These are phyloP conservation scores for Russula lepida DNA, from an alignment of 768 basidiomycete genomes.

Conservation along the genomic window DNA sequence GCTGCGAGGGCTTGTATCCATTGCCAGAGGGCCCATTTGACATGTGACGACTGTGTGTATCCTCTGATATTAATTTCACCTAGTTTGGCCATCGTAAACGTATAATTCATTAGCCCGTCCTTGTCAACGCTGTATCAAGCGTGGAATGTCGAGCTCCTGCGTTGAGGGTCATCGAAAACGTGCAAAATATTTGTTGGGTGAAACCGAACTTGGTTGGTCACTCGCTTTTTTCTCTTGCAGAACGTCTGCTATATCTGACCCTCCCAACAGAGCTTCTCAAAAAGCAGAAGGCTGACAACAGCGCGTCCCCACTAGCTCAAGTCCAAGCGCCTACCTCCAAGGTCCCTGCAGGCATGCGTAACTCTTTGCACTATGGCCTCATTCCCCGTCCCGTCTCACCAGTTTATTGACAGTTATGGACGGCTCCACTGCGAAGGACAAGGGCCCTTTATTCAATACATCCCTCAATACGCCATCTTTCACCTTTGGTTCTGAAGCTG, in stretches of 20 bases:
- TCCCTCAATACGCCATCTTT: conserved; percentile 47
- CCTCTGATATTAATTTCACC: not conserved
- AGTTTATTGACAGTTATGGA: conserved; percentile 3
- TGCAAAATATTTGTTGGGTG: conserved; percentile 93
- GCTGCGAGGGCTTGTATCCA: conserved; percentile 89
- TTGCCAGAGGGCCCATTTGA: conserved; percentile 95
- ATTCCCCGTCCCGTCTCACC: not conserved
- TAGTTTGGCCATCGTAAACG: conserved; percentile 11
- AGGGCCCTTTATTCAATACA: conserved; percentile 53
- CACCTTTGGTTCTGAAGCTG: conserved; percentile 80
- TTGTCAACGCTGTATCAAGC: conserved; percentile 92
- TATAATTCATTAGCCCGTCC: conserved; percentile 65
- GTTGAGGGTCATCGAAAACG: conserved; percentile 96
- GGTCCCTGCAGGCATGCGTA: not conserved
- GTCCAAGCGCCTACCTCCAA: conserved; percentile 8
- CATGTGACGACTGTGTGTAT: conserved; percentile 92
- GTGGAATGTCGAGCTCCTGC: conserved; percentile 81
- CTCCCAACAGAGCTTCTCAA: conserved; percentile 14
- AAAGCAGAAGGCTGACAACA: conserved; percentile 6
- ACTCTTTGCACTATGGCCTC: not conserved
- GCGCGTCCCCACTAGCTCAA: conserved; percentile 5
- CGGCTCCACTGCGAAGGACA: conserved; percentile 42
- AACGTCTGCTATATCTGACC: conserved; percentile 3
- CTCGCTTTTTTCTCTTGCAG: conserved; percentile 16
- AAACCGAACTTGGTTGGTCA: conserved; percentile 77